A percentile compares a stretch with the other conserved stretches of the same genome.
Conservation (phyloP, 2,329 filamentous ascomycete species). For the Sporothrix variecibatus region DNA sequence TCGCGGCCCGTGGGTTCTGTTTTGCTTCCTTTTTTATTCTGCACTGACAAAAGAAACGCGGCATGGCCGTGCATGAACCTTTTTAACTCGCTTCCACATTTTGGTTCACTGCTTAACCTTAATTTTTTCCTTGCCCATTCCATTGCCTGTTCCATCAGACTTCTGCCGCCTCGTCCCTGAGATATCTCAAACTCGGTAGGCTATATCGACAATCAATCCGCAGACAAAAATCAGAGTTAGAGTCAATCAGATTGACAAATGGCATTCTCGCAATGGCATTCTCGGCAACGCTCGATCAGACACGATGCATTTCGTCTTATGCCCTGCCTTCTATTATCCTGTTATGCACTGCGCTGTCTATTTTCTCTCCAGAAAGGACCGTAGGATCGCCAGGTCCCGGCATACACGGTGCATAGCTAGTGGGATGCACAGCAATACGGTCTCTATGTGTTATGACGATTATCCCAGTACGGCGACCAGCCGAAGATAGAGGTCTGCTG, state of each 20-base stretch:
- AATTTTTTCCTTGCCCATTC: neutral
- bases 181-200: neutral
- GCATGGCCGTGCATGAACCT: slow-evolving; percentile 1
- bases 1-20: neutral
- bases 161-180: neutral
- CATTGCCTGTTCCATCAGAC: neutral
- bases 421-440: neutral
- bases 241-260: neutral
- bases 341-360: neutral
- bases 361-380: neutral
- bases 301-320: neutral
- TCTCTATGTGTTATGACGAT: no score
- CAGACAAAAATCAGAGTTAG: neutral
- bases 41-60: neutral
- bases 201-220: neutral
- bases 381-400: neutral
- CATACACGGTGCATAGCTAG: neutral
- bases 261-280: neutral
- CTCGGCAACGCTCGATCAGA: neutral
- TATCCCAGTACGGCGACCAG: neutral
- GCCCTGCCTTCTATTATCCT: neutral
- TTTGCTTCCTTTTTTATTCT: neutral
- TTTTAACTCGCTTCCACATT: neutral
- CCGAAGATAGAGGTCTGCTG: neutral
- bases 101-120: neutral